Base-by-base conservation (phyloP, 1,284 basidiomycete genomes). In the Ustilago sp. region DNA sequence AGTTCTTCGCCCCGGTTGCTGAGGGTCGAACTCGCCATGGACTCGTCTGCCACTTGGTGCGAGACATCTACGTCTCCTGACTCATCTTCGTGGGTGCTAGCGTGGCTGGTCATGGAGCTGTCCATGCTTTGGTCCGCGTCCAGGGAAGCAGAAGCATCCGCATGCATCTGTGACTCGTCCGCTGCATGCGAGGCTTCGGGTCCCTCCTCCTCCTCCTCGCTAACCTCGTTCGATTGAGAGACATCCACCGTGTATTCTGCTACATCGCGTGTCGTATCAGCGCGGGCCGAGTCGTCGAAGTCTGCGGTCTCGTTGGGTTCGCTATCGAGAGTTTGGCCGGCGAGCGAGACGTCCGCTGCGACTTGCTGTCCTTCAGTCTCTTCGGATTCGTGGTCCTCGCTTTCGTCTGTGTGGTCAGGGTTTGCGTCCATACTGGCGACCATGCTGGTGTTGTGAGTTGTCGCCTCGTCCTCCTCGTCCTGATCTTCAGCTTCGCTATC, bases 11-110 rank as follows among this genome's bases (percentile, higher is more conserved):
- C 48, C 8, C 32, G n/a, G 9, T 43, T 34, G 13, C 34, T 23
- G 15, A 54, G 38, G 9, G 43, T 12, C 4, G 53, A 53, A 28
- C 9, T 50, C 12, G 13, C 34, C 8, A 55, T 55, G 5, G 60
- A 55, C 28, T 17, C 28, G 8, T 59, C 31, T 17, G 51, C 45
- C 12, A 17, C 23, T 19, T 32, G 6, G 8, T 50, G 48, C 12
- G 31, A 32, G 48, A 17, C 9, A 9, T 53, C 54, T 13, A 23
- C 35, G 6, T 58, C 39, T 8, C 35, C 47, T 8, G 65, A 57
- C 11, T 57, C 54, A 35, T 67, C 58, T 43, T 53, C 64, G 23
- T 39, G 23, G 9, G 60, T 45, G 11, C 15, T 47, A 11, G 31
- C 13, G 11, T 36, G 35, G 17, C 17, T 11, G n/a, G 51, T 15